Conservation (phyloP, 768 basidiomycete species). For the Sutorius australiensis region DNA sequence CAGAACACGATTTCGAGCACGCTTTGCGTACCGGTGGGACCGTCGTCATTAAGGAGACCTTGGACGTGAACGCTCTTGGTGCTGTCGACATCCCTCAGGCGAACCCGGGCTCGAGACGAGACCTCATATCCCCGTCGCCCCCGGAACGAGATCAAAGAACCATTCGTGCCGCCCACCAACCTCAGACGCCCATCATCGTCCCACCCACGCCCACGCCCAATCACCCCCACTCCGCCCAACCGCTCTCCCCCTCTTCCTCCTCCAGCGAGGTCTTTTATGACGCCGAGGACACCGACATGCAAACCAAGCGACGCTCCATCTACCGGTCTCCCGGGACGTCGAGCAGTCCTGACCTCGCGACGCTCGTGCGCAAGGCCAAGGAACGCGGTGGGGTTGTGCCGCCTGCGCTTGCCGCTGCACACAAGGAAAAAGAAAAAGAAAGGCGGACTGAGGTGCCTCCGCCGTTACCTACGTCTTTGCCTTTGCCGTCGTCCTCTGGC, state of each 20-base stretch:
- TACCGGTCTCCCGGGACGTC: conserved; percentile 87
- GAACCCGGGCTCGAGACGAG: conserved; percentile 19
- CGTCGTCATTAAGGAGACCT: conserved; percentile 62
- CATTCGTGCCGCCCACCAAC: conserved; percentile 38
- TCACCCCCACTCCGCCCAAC: conserved; percentile 33
- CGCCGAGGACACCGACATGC: conserved; percentile 61
- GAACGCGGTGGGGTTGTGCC: conserved; percentile 51
- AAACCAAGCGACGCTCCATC: conserved; percentile 77
- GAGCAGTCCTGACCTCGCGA: conserved; percentile 88
- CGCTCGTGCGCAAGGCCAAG: conserved; percentile 79
- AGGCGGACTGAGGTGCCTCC: conserved; percentile 40
- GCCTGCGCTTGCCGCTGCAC: conserved; percentile 26
- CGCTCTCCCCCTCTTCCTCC: conserved; percentile 45
- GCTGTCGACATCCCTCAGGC: conserved; percentile 40
- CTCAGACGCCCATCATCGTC: conserved; percentile 58
- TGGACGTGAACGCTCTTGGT: conserved; percentile 68
- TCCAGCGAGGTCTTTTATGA: conserved; percentile 61
- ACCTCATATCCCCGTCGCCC: conserved; percentile 41
- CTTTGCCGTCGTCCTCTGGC: too few species aligned
- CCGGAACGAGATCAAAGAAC: conserved; percentile 35
- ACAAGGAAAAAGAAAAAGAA: conserved; percentile 35
- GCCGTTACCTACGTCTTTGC: conserved; percentile 36
- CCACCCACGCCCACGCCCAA: conserved; percentile 65
- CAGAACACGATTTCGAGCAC: conserved; percentile 80
- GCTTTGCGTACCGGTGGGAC: conserved; percentile 66